Percentiles rank a stretch among this genome's conserved stretches.
These are phyloP conservation scores for Penicillium sp. DNA, from an alignment of 2,329 filamentous ascomycete genomes.

Conservation along the genomic window DNA sequence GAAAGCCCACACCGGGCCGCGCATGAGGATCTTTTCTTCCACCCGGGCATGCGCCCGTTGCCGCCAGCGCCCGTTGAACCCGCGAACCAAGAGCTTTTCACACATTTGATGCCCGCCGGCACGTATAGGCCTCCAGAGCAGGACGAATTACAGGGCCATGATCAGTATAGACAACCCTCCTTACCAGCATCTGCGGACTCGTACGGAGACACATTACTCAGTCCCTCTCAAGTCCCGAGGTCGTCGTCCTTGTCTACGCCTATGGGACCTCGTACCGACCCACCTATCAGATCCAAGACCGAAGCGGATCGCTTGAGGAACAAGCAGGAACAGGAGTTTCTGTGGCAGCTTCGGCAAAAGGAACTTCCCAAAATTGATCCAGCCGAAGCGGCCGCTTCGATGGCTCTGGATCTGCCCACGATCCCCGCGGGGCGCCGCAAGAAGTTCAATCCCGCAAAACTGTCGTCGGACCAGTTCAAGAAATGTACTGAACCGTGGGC, in stretches of 20 bases:
- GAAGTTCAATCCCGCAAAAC: conserved; percentile 81
- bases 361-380: conserved; percentile 51
- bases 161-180: conserved; percentile 38
- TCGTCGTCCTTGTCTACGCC: conserved; percentile 81
- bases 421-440: conserved; percentile 75
- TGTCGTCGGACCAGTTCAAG: conserved; percentile 76
- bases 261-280: conserved; percentile 72
- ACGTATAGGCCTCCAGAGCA: conserved; percentile 57
- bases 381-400: conserved; percentile 41
- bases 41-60: conserved; percentile 71
- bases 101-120: conserved; percentile 53
- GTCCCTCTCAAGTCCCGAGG: conserved; percentile 56
- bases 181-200: conserved; percentile 50
- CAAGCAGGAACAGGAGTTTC: conserved; percentile 54
- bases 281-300: conserved; percentile 89
- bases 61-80: conserved; percentile 63
- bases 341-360: conserved; percentile 51
- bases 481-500: conserved; percentile 91
- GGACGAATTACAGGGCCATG: conserved; percentile 38
- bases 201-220: conserved; percentile 48
- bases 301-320: conserved; percentile 70
- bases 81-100: conserved; percentile 44
- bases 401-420: conserved; percentile 78
- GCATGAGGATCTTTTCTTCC: conserved; percentile 89
- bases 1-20: conserved; percentile 69